phyloP scores from a whole-genome alignment of 768 basidiomycete species.

The Suillus subluteus region DNA sequence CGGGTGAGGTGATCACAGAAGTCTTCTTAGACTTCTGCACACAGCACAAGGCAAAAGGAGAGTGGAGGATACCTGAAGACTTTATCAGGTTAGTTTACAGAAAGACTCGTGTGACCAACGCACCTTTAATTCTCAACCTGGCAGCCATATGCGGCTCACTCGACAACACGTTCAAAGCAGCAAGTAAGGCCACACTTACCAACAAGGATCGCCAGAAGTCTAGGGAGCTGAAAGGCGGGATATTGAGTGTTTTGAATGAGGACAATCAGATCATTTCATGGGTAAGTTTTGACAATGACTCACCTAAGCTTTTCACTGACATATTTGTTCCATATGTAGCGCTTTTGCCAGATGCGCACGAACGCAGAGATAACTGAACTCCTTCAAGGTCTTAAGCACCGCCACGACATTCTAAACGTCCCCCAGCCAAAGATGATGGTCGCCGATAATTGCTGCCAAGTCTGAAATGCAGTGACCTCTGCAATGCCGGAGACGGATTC shows the following conservation, averaged over 20 bases:
- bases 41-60: background rate
- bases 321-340: background rate
- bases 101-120: too few relatives aligned
- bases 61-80: conserved; percentile 9
- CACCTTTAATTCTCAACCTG: too few relatives aligned
- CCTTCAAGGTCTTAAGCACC: conserved; percentile 15
- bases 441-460: conserved; percentile 27
- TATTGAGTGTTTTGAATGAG: conserved; percentile 22
- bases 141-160: conserved; percentile 9
- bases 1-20: conserved; percentile 25
- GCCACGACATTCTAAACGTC: conserved; percentile 13
- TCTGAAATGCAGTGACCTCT: conserved; percentile 9
- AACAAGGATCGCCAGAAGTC: background rate
- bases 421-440: conserved; percentile 19
- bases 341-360: conserved; percentile 19
- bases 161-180: conserved; percentile 23
- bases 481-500: conserved; percentile 10
- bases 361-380: conserved; percentile 20
- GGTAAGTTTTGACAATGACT: conserved; percentile 14
- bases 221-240: conserved; percentile 16
- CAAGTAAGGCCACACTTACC: conserved; percentile 18
- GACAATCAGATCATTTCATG: conserved; percentile 19
- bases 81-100: background rate
- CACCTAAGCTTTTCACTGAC: background rate
- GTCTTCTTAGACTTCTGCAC: conserved; percentile 21